Base-by-base conservation (phyloP, 129 eudicot genomes). In the Chrysanthemum lavandulifolium region DNA sequence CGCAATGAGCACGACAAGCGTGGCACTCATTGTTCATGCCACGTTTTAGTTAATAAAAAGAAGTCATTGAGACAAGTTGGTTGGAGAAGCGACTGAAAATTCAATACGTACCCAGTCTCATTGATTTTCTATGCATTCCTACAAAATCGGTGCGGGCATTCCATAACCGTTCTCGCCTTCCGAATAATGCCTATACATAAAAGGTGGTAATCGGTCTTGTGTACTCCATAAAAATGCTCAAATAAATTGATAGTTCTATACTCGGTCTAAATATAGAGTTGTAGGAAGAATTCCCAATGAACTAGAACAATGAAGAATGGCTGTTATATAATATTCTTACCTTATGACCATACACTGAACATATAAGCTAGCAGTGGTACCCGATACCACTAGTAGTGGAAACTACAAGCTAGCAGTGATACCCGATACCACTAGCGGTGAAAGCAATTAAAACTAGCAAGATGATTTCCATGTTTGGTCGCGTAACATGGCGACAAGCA, bases 101-200 rank as follows among this genome's bases (percentile, higher is more conserved):
- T 65, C 10, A 79, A 67, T 4, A 61, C 72, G 54, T 88, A 89
- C 97, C 97, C 68, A 90, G 78, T 67, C 99, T 89, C 96, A 94
- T 90, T 31, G 97, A 88, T 74, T 94, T 94, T 90, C 97, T 53
- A 94, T 90, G 86, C 99, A 94, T 74, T 90, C 97, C 99, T 82
- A 85, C 99, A 94, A 81, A 94, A 94, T 25, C 97, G 93, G 86
- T 94, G 99, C 48, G 90, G 85, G 76, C 99, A 94, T 78, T 88
- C 97, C 99, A 94, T 94, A 67, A 94, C 99, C 19, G 91, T 90
- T 80, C 99, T 81, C 31, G 99, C 88, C 88, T 90, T 94, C 76
- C 91, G 81, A 65, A 94, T 94, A 52, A 94, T 86, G 63, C 97
- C 99, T 94, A 75, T 29, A 60, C 52, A 67, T 69, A 36, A 50